phyloP scores from a whole-genome alignment of 441 rosid genomes.

The Populus hybrid region DNA sequence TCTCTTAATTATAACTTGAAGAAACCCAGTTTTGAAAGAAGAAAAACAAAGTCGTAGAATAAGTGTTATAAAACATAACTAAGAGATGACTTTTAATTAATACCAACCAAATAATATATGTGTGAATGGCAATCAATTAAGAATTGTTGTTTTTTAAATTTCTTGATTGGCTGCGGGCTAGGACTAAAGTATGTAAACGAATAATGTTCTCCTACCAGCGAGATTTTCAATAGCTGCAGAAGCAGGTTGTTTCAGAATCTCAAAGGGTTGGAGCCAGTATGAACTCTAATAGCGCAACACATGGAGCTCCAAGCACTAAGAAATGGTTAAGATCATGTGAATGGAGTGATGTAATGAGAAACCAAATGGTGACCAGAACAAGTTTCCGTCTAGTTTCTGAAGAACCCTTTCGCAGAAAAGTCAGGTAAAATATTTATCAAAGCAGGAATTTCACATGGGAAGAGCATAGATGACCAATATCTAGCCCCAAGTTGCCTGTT shows the following conservation, averaged over 20 bases:
- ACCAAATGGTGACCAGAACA: neutral
- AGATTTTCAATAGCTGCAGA: neutral
- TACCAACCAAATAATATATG: neutral
- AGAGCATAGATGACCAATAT: neutral
- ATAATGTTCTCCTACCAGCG: neutral
- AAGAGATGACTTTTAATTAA: neutral
- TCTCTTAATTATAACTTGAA: neutral
- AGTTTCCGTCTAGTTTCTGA: neutral
- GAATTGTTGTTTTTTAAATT: neutral
- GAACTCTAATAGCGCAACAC: neutral
- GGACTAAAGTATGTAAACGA: neutral
- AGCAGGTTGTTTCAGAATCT: neutral
- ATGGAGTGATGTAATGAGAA: neutral
- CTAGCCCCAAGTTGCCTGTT: neutral
- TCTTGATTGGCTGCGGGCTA: neutral
- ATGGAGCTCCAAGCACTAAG: neutral
- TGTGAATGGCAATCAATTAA: neutral
- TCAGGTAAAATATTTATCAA: neutral
- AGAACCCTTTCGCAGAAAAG: neutral
- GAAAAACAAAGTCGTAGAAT: neutral
- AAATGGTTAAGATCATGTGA: neutral
- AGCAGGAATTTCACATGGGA: neutral
- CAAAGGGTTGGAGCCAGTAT: neutral
- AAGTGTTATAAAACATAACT: too few species aligned
- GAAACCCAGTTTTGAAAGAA: neutral